These are phyloP conservation scores for Arthrobotrys megalospora DNA, from an alignment of 2,329 filamentous ascomycete species.

Conservation along the genomic window DNA sequence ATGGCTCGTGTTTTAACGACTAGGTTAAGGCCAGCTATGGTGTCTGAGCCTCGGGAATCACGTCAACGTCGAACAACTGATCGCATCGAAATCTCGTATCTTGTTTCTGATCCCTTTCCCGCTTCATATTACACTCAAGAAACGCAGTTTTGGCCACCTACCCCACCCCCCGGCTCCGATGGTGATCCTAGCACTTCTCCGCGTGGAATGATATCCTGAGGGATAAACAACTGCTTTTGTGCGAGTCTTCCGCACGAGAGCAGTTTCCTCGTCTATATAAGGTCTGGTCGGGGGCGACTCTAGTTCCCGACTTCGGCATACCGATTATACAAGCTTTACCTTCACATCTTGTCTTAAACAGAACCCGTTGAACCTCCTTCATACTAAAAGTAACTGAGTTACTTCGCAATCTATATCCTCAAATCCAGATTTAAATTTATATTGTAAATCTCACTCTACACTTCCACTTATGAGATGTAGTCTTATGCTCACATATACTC, in stretches of 20 bases:
- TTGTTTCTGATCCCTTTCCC: conserved; percentile 10
- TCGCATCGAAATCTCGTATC: conserved; percentile 26
- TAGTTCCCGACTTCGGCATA: conserved; percentile 24
- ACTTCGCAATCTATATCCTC: conserved; percentile 2
- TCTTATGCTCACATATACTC: conserved; percentile 7
- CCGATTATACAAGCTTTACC: conserved; percentile 15
- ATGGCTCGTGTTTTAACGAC: conserved; percentile 4
- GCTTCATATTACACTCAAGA: conserved; percentile 25
- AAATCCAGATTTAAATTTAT: conserved; percentile 12
- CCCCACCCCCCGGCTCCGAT: conserved; percentile 26
- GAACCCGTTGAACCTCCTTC: background rate
- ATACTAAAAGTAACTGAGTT: conserved; percentile 24
- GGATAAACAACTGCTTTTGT: conserved; percentile 12
- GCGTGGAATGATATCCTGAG: conserved; percentile 28
- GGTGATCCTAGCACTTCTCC: conserved; percentile 11
- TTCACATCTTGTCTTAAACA: conserved; percentile 22
- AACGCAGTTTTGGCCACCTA: conserved; percentile 19
- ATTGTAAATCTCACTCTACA: background rate
- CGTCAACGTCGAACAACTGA: conserved; percentile 36
- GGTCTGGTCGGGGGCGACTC: conserved; percentile 12
- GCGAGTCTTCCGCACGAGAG: conserved; percentile 16
- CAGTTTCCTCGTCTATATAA: conserved; percentile 35
- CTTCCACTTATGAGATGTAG: background rate
- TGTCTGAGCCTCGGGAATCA: conserved; percentile 36
- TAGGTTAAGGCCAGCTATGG: conserved; percentile 12